Evolutionary conservation across 2,329 filamentous ascomycete species (phyloP).

Genomic region (Rachicladosporium sp.): DNA sequence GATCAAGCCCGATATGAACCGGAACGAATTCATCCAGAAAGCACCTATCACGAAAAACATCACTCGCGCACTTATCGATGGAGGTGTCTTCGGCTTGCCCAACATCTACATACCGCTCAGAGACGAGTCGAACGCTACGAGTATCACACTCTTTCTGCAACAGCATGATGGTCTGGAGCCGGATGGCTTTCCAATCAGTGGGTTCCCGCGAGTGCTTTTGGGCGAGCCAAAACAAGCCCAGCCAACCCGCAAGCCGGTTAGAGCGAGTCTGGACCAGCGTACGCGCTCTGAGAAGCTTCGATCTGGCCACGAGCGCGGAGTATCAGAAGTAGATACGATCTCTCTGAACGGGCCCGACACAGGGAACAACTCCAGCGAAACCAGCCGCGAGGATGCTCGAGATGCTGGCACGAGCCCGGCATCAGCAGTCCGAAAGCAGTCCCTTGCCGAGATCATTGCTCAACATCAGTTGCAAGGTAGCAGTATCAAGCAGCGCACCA

Average conservation of each 20-base stretch:
- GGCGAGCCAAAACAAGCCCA: conserved; percentile 12
- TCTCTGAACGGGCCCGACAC: not conserved
- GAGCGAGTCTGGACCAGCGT: conserved; percentile 1
- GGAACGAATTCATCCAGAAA: conserved; percentile 3
- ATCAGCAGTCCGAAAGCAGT: conserved; percentile 2
- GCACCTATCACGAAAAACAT: conserved; percentile 11
- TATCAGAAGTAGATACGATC: not conserved
- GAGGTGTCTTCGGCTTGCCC: conserved; percentile 17
- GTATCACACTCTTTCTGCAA: conserved; percentile 22
- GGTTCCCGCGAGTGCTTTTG: conserved; percentile 22
- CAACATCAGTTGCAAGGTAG: conserved; percentile 12
- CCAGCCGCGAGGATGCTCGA: too few species aligned
- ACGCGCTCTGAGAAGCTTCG: not conserved
- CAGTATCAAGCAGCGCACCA: conserved; percentile 16
- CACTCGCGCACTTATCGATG: conserved; percentile 19
- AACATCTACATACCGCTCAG: conserved; percentile 19
- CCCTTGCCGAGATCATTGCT: conserved; percentile 20
- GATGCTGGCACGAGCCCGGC: too few species aligned
- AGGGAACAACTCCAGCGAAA: too few species aligned
- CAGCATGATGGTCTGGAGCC: conserved; percentile 22
- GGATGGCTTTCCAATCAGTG: conserved; percentile 23
- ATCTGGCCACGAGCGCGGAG: not conserved
- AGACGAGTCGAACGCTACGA: conserved; percentile 17
- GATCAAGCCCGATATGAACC: conserved; percentile 12
- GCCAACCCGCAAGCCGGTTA: conserved; percentile 9